Percentiles rank a stretch among this genome's conserved stretches.
Evolutionary conservation across 2,329 filamentous ascomycete genomes (phyloP).

Genomic region (Fusarium sp.): DNA sequence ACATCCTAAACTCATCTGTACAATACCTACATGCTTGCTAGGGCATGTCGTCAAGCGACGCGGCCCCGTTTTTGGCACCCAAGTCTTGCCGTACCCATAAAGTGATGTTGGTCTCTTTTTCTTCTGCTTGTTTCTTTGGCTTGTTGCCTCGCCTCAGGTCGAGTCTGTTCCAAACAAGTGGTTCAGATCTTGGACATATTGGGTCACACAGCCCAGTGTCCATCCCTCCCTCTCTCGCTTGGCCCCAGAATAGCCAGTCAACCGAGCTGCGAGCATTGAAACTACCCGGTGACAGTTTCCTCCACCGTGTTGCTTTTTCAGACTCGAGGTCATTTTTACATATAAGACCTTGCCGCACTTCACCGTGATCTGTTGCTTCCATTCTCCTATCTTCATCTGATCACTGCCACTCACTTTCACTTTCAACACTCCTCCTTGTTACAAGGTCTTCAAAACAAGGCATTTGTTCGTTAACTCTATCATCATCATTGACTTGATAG

Average conservation of each 20-base stretch:
- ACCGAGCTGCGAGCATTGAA: slow-evolving; percentile 38
- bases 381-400: slow-evolving; percentile 24
- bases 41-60: slow-evolving; percentile 42
- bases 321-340: slow-evolving; percentile 42
- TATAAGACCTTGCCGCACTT: slow-evolving; percentile 47
- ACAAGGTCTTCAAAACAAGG: slow-evolving; percentile 7
- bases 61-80: slow-evolving; percentile 34
- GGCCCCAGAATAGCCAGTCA: slow-evolving; percentile 28
- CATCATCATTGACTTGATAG: slow-evolving; percentile 20
- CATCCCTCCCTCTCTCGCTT: slow-evolving; percentile 52
- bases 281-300: slow-evolving; percentile 41
- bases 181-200: slow-evolving; percentile 55
- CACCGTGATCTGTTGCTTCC: slow-evolving; percentile 19
- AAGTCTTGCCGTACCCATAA: slow-evolving; percentile 47
- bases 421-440: slow-evolving; percentile 15
- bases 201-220: slow-evolving; percentile 53
- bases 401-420: slow-evolving; percentile 33
- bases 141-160: slow-evolving; percentile 51
- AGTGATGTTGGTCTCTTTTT: slow-evolving; percentile 37
- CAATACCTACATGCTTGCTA: slow-evolving; percentile 31
- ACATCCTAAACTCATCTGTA: slow-evolving; percentile 22
- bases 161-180: slow-evolving; percentile 54
- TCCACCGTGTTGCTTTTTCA: slow-evolving; percentile 47
- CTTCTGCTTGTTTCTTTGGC: slow-evolving; percentile 43
- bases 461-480: slow-evolving; percentile 10